phyloP scores from a whole-genome alignment of 2,329 filamentous ascomycete genomes.

The Xylariaceae sp. region DNA sequence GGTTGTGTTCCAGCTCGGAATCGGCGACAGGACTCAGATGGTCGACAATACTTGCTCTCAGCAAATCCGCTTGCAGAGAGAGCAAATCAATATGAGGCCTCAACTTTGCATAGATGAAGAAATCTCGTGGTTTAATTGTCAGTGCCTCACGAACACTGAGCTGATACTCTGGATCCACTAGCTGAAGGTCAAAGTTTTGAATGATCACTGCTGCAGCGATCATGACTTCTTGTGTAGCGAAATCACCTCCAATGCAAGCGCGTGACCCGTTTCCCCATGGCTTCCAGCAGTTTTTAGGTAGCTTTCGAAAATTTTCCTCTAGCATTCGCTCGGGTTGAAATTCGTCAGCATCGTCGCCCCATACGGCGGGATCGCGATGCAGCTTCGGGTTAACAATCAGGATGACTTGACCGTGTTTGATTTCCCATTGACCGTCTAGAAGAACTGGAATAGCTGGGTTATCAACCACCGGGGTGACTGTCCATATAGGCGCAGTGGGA shows the following conservation, averaged over 20 bases:
- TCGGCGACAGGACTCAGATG: no score
- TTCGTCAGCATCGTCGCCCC: conserved; percentile 40
- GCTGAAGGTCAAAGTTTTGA: conserved; percentile 8
- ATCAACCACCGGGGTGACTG: conserved; percentile 40
- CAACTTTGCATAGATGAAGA: conserved; percentile 5
- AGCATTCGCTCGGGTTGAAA: conserved; percentile 46
- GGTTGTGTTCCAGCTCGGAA: no score
- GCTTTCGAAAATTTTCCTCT: conserved; percentile 36
- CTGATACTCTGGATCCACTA: conserved; percentile 7
- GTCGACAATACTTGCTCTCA: no score
- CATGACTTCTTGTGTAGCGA: conserved; percentile 7
- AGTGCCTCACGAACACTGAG: conserved; percentile 2
- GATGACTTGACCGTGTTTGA: conserved; percentile 31
- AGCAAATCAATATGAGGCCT: conserved; percentile 4
- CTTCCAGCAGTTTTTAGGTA: conserved; percentile 13
- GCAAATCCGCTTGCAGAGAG: conserved; percentile 3
- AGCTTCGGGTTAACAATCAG: conserved; percentile 31
- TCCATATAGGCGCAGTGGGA: background rate
- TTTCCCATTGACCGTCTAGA: conserved; percentile 32
- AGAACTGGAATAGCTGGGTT: conserved; percentile 32
- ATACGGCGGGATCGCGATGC: conserved; percentile 38
- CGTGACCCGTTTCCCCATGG: conserved; percentile 7
- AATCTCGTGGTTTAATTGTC: conserved; percentile 4
- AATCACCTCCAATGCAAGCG: conserved; percentile 8
- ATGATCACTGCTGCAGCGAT: conserved; percentile 6